Base-by-base conservation (phyloP, 2,329 filamentous ascomycete species). In the Emergomyces orientalis region DNA sequence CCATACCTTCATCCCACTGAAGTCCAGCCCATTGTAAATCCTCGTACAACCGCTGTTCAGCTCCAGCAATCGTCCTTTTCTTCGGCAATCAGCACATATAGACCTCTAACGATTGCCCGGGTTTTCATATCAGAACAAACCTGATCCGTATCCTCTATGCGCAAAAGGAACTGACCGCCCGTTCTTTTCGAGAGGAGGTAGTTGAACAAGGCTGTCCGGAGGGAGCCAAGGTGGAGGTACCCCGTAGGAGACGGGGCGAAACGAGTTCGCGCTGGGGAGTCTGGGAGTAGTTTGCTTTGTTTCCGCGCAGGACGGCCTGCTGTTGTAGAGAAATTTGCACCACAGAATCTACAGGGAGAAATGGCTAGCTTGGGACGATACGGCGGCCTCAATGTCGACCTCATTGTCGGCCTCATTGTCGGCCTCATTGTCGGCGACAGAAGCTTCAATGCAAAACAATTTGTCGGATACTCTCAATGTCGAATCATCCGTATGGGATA, bases 201-300 rank as follows among this genome's bases (percentile, higher is more conserved):
- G 71, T 96, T 97, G 79, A 91, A 97, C n/a, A 99, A 77, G 0
- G 95, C 95, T 0, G 94, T 99, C 63, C 94, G 83, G 43, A 99
- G 76, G 0, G 92, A 96, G 3, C 94, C 94, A 14, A 99, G 81
- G 76, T 99, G 94, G 30, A 99, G 82, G 70, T 93, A 92, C 1
- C 94, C 94, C 0, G 94, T 99, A 0, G 94, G 94, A 1, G 94
- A 97, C 0, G 94, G 94, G 0, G 95, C 94, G 75, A 99, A 99
- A 56, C 94, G 87, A 22, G 94, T 90, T 73, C 90, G 82, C 64
- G 85, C 85, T 55, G 89, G 88, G 7, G 72, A 75, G 34, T 78
- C 76, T 19, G 84, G 78, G 56, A 77, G 73, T 66, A 72, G 70
- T 62, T 68, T 74, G 63, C 71, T 75, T 63, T 68, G 65, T 67